Evolutionary conservation across 225 moss, liverwort and hornwort genomes (phyloP).

Genomic region (Thuidium tamariscinum): DNA sequence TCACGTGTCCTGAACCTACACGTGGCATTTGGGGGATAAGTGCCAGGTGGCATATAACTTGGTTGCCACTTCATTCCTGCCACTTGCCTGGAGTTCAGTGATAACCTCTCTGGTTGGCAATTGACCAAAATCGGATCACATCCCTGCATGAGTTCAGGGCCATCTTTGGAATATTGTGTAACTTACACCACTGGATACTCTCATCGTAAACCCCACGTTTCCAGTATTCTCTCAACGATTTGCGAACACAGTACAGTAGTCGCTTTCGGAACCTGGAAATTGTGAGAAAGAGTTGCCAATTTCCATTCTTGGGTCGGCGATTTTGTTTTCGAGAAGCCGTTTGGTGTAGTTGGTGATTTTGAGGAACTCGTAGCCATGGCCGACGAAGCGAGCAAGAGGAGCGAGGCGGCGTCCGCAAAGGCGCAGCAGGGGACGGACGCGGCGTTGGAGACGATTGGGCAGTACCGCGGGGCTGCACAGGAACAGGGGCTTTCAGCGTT

Average conservation of each 20-base stretch:
- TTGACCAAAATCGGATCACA: not conserved
- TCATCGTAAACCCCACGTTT: not conserved
- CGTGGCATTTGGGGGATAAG: not conserved
- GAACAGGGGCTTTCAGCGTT: conserved; percentile 19
- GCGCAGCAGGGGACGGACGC: conserved; percentile 17
- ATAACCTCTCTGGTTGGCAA: not conserved
- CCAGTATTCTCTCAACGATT: not conserved
- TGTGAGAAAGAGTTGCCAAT: not conserved
- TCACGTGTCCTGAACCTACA: not conserved
- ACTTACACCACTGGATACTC: too few relatives aligned
- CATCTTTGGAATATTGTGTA: not conserved
- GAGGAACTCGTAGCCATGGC: not conserved
- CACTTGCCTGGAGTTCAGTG: conserved; percentile 1
- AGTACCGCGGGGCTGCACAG: conserved; percentile 31
- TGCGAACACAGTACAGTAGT: not conserved
- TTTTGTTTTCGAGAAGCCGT: not conserved
- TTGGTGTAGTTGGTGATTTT: not conserved
- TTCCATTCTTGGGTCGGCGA: not conserved
- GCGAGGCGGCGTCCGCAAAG: conserved; percentile 17
- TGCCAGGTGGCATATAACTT: not conserved
- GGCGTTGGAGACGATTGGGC: conserved; percentile 14
- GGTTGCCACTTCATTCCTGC: not conserved
- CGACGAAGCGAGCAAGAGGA: conserved; percentile 9
- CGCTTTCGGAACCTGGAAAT: not conserved
- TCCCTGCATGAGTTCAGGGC: too few relatives aligned